A percentile compares a stretch with the other conserved stretches of the same genome.
Evolutionary conservation across 805 yeast genomes (phyloP).

Genomic region (Zygotorulaspora sp.): DNA sequence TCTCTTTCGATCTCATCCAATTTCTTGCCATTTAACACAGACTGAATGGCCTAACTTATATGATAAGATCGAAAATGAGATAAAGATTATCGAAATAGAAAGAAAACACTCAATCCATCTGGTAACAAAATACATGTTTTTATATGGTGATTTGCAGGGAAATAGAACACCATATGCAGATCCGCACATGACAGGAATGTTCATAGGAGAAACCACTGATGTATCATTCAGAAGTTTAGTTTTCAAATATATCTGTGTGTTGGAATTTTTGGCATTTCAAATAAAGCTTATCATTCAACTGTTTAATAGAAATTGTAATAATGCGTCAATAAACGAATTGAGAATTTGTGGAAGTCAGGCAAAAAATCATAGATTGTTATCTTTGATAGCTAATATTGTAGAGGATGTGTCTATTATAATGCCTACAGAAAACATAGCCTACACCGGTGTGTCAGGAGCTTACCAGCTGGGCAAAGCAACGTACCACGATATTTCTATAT

Average conservation of each 20-base stretch:
- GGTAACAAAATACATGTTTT: conserved; percentile 37
- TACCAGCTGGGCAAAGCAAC: conserved; percentile 20
- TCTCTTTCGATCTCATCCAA: conserved; percentile 42
- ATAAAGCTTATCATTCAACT: conserved; percentile 39
- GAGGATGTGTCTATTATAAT: conserved; percentile 9
- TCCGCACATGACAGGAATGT: conserved; percentile 44
- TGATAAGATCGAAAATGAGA: conserved; percentile 21
- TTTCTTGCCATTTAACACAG: conserved; percentile 15
- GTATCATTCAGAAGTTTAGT: conserved; percentile 35
- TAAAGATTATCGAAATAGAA: conserved; percentile 14
- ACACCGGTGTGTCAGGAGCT: conserved; percentile 27
- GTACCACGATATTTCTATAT: conserved; percentile 1
- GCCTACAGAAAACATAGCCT: conserved; percentile 13
- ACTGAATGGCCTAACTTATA: conserved; percentile 18
- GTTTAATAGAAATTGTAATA: conserved; percentile 14
- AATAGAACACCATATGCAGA: conserved; percentile 55
- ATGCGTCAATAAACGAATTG: conserved; percentile 32
- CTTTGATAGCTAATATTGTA: conserved; percentile 30
- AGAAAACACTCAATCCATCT: conserved; percentile 23
- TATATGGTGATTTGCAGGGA: conserved; percentile 55
- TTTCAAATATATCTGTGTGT: conserved; percentile 41
- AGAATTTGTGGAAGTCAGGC: conserved; percentile 54
- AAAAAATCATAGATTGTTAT: conserved; percentile 40
- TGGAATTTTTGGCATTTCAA: conserved; percentile 53
- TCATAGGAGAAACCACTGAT: conserved; percentile 45